These are phyloP conservation scores for Neonectria coccinea DNA, from an alignment of 2,329 filamentous ascomycete genomes.

Conservation along the genomic window DNA sequence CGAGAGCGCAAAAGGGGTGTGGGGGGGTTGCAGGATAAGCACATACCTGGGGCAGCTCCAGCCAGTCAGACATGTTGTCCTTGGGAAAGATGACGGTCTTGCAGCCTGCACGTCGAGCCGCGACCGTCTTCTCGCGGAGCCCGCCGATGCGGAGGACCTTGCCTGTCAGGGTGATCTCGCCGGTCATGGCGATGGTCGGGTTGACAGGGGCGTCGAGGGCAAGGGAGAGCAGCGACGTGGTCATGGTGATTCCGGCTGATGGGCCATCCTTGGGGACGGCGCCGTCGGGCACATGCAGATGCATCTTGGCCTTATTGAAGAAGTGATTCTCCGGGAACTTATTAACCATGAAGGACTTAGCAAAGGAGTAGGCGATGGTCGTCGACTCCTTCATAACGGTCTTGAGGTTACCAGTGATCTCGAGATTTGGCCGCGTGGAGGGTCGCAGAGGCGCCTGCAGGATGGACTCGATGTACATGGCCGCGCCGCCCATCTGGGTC, in stretches of 20 bases:
- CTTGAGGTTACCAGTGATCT: conserved; percentile 95
- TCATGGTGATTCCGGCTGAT: conserved; percentile 97
- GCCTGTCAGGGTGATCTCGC: conserved; percentile 94
- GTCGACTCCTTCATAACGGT: conserved; percentile 99
- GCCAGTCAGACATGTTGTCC: conserved; percentile 97
- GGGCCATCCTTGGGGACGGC: conserved; percentile 95
- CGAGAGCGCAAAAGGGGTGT: not conserved
- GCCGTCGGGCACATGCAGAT: conserved; percentile 96
- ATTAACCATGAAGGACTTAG: conserved; percentile 87
- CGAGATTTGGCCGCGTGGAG: conserved; percentile 80
- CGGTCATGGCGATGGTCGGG: conserved; percentile 96
- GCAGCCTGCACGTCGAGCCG: conserved; percentile 90
- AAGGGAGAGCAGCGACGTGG: conserved; percentile 88
- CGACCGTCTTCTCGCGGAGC: conserved; percentile 95
- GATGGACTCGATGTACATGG: conserved; percentile 97
- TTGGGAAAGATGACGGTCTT: conserved; percentile 94
- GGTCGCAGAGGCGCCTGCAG: conserved; percentile 83
- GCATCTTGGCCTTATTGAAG: conserved; percentile 94
- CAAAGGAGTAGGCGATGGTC: conserved; percentile 93
- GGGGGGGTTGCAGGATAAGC: conserved; percentile 12
- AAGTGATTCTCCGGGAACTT: conserved; percentile 92
- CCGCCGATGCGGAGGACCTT: conserved; percentile 97
- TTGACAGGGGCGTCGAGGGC: conserved; percentile 82
- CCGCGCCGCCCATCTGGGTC: conserved; percentile 96
- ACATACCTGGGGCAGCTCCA: conserved; percentile 94